Conservation (phyloP, 139 green algal species). For the Nannochloris sp. region DNA sequence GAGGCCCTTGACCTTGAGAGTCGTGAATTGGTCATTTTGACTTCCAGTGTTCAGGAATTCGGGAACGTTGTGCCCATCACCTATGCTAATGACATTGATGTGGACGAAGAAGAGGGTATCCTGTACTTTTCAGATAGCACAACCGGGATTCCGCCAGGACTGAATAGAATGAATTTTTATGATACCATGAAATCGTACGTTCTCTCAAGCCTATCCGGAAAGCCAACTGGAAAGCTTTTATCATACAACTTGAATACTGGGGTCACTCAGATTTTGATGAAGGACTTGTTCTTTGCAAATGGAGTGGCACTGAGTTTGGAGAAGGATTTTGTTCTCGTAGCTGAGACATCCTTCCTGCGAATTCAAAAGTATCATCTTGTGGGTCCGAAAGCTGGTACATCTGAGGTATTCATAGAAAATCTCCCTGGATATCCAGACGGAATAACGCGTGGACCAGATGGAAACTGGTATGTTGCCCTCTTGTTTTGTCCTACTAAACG, state of each 20-base stretch:
- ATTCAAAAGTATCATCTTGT: slow-evolving; percentile 47
- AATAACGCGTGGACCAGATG: background rate
- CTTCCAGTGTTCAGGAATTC: background rate
- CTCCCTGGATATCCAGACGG: slow-evolving; percentile 12
- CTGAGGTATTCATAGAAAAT: background rate
- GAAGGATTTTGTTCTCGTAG: slow-evolving; percentile 44
- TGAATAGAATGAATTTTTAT: slow-evolving; percentile 27
- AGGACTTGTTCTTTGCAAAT: slow-evolving; percentile 60
- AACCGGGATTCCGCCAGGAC: background rate
- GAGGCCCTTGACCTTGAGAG: background rate
- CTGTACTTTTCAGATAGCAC: slow-evolving; percentile 8
- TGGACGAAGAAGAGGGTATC: background rate
- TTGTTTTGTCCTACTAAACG: background rate
- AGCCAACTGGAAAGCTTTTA: slow-evolving; percentile 41
- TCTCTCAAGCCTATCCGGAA: slow-evolving; percentile 14
- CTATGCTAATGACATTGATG: slow-evolving; percentile 14
- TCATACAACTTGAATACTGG: slow-evolving; percentile 39
- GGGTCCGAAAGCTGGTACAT: slow-evolving; percentile 34
- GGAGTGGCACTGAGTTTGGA: slow-evolving; percentile 57
- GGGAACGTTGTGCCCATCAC: background rate
- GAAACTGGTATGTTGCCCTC: background rate
- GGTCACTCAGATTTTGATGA: slow-evolving; percentile 30
- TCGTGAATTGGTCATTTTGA: slow-evolving; percentile 1
- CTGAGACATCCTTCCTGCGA: slow-evolving; percentile 22
- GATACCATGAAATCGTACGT: slow-evolving; percentile 18